Evolutionary conservation across 2,329 filamentous ascomycete genomes (phyloP).

Genomic region (Thelonectria olida): DNA sequence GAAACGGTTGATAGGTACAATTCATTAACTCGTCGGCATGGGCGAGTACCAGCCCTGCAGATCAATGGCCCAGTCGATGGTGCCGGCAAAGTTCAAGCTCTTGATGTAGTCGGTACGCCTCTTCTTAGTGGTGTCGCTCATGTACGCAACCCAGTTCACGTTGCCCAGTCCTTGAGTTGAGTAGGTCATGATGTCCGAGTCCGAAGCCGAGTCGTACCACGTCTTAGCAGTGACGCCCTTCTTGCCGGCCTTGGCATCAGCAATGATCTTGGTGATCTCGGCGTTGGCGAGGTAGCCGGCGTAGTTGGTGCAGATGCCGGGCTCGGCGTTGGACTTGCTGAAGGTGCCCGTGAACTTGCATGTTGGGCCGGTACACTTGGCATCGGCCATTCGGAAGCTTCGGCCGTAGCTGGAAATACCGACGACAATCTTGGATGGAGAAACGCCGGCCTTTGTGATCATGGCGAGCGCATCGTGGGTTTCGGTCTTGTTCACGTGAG

Average conservation of each 20-base stretch:
- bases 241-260: slow-evolving; percentile 30
- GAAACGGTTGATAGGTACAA: neutral
- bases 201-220: slow-evolving; percentile 34
- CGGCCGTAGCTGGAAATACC: slow-evolving; percentile 43
- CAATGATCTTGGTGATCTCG: slow-evolving; percentile 41
- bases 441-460: slow-evolving; percentile 48
- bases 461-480: slow-evolving; percentile 47
- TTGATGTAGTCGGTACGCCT: slow-evolving; percentile 30
- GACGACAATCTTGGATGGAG: slow-evolving; percentile 43
- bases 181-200: slow-evolving; percentile 38
- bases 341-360: slow-evolving; percentile 40
- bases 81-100: slow-evolving; percentile 42
- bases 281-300: slow-evolving; percentile 42
- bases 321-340: slow-evolving; percentile 33
- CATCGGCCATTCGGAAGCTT: slow-evolving; percentile 39
- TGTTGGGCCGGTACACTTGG: slow-evolving; percentile 35
- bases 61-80: slow-evolving; percentile 44
- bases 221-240: slow-evolving; percentile 23
- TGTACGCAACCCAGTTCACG: slow-evolving; percentile 43
- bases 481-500: slow-evolving; percentile 52
- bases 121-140: slow-evolving; percentile 38
- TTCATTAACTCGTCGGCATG: slow-evolving; percentile 19
- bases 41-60: slow-evolving; percentile 37
- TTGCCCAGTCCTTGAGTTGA: slow-evolving; percentile 32
- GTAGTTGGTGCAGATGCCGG: slow-evolving; percentile 36